Evolutionary conservation across 257 asterid genomes (phyloP).

Genomic region (Nemophila menziesii): DNA sequence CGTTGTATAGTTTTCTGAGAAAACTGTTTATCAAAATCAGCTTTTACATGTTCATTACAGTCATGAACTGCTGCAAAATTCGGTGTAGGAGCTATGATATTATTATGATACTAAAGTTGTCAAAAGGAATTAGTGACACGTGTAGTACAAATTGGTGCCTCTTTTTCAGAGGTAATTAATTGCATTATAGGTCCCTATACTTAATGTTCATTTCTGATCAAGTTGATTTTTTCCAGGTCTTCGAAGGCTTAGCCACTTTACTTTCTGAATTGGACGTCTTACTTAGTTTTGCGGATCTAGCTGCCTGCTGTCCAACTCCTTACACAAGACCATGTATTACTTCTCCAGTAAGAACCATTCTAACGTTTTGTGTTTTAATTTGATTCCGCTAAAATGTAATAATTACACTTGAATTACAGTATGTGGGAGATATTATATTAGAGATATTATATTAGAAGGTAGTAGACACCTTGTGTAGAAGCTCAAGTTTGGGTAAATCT

Average conservation of each 20-base stretch:
- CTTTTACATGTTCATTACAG: too few species aligned
- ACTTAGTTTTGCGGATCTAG: conserved; percentile 95
- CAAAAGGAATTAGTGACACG: conserved; percentile 87
- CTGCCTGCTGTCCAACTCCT: conserved; percentile 72
- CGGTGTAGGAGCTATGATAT: too few species aligned
- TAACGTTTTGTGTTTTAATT: too few species aligned
- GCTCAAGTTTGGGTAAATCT: conserved; percentile 99
- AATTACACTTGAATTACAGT: too few species aligned
- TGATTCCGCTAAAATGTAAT: conserved; percentile 7
- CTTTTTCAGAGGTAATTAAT: conserved; percentile 68
- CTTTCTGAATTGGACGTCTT: conserved; percentile 92
- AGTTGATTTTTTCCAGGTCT: conserved; percentile 43
- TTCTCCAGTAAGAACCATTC: conserved; percentile 47
- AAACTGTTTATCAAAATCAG: too few species aligned
- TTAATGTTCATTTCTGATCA: conserved; percentile 11
- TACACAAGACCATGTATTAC: conserved; percentile 77
- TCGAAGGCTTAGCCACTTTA: conserved; percentile 57
- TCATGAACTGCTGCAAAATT: too few species aligned
- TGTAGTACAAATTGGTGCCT: conserved; percentile 77
- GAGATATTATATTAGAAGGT: conserved; percentile 76
- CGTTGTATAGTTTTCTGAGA: too few species aligned
- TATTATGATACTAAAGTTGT: too few species aligned
- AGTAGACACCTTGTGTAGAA: conserved; percentile 99
- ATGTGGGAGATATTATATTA: conserved; percentile 79
- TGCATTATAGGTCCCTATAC: background rate